Base-by-base conservation (phyloP, 1,139 yeast genomes). In the Zygosaccharomyces sapae region DNA sequence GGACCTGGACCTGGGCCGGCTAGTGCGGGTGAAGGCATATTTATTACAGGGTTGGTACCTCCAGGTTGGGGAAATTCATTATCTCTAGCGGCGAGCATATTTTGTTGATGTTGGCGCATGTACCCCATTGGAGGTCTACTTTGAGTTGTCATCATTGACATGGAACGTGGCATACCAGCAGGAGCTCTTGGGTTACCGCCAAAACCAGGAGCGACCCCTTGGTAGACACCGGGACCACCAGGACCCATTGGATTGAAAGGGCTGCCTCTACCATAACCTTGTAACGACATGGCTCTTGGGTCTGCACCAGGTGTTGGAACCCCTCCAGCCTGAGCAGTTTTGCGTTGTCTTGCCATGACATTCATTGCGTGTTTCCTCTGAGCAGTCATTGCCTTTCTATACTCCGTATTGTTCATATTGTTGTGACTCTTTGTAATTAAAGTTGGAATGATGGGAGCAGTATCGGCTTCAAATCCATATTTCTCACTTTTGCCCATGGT, bases 371-470 rank as follows among this genome's bases (percentile, higher is more conserved):
- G 62, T 60, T 85, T 84, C 70, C 81, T 83, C 63, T 80, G 83
- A 9, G 79, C 80, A 47, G 82, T 81, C 76, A 81, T 74, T 55
- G 77, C 83, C 56, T 83, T 84, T 54, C 94, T 70, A 60, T 85
- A 84, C 52, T 81, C 82, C 7, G 78, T 70, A 55, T 78, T 81
- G 53, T 69, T 73, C 59, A 69, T 58, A 36, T 66, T 60, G 9
- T 58, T 55, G 29, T 59, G 59, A 12, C 55, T 58, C 20, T 57
- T 66, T 0, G 71, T 61, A 18, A 70, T 62, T 9, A 84, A 48
- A 0, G 87, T 82, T 7, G 94, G 94, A 37, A 85, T 84, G 53
- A 83, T 79, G 3, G 92, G 90, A 0, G 87, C 75, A 0, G 89
- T 75, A 56, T 82, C 88, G 13, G 68, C 61, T 6, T 69, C 67